These are phyloP conservation scores for Blepharisma japonicum DNA, from an alignment of 73 alveolate genomes.

Conservation along the genomic window DNA sequence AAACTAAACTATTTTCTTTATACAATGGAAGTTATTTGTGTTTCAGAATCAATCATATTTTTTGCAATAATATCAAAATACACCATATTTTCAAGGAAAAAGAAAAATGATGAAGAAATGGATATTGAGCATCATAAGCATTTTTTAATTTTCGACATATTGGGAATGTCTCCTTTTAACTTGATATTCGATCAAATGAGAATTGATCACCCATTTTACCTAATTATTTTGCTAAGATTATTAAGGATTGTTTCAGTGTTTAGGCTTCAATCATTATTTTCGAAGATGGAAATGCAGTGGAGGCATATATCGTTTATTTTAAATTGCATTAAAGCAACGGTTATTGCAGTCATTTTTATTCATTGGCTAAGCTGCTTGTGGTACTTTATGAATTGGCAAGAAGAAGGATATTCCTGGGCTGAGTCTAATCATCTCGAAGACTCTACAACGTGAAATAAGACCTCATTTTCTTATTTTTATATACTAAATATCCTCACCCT, in stretches of 20 bases:
- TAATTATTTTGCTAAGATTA: slow-evolving; percentile 31
- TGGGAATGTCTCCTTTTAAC: slow-evolving; percentile 51
- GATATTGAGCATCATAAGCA: slow-evolving; percentile 31
- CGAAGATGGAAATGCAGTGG: slow-evolving; percentile 32
- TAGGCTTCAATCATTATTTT: slow-evolving; percentile 35
- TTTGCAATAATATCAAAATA: slow-evolving; percentile 44
- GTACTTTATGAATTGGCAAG: slow-evolving; percentile 36
- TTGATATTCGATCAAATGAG: slow-evolving; percentile 37
- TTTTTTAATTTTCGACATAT: slow-evolving; percentile 46
- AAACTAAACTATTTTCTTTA: slow-evolving; percentile 4
- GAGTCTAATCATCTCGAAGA: slow-evolving; percentile 3
- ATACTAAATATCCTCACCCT: slow-evolving; percentile 52
- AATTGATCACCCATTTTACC: slow-evolving; percentile 29
- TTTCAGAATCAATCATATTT: slow-evolving; percentile 23
- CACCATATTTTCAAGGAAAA: slow-evolving; percentile 38
- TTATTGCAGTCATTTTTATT: slow-evolving; percentile 39
- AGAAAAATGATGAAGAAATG: slow-evolving; percentile 25
- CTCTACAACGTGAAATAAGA: not conserved
- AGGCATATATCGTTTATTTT: slow-evolving; percentile 27
- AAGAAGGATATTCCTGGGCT: slow-evolving; percentile 42
- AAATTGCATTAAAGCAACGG: slow-evolving; percentile 31
- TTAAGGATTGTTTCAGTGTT: slow-evolving; percentile 36
- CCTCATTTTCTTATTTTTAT: slow-evolving; percentile 35
- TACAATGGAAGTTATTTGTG: slow-evolving; percentile 33
- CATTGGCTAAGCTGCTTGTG: slow-evolving; percentile 60